Evolutionary conservation across 1,139 yeast species (phyloP).

Genomic region (Meyerozyma guilliermondii): DNA sequence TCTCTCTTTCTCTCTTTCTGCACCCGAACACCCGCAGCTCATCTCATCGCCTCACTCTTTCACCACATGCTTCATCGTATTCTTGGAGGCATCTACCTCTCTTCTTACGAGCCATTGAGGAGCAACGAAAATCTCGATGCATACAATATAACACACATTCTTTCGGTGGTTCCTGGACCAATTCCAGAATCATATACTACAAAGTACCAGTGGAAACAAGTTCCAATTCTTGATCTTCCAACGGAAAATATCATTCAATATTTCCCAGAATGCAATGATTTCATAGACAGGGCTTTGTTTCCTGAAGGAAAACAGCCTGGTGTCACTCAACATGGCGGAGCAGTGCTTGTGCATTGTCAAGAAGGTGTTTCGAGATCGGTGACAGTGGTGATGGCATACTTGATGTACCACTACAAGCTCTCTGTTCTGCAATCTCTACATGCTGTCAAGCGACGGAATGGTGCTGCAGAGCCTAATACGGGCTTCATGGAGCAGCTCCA

Average conservation of each 20-base stretch:
- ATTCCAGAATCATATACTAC: constrained; percentile 46
- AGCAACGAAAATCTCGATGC: constrained; percentile 36
- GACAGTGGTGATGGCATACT: constrained; percentile 65
- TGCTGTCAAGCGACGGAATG: constrained; percentile 61
- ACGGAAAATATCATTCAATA: constrained; percentile 59
- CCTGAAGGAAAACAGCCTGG: constrained; percentile 27
- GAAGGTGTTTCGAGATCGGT: constrained; percentile 88
- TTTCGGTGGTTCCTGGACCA: constrained; percentile 65
- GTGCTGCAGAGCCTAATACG: constrained; percentile 65
- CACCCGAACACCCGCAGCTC: background rate
- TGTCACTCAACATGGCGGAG: constrained; percentile 38
- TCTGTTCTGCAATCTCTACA: constrained; percentile 58
- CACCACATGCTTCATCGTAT: constrained; percentile 35
- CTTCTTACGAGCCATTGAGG: constrained; percentile 53
- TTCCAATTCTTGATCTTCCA: constrained; percentile 65
- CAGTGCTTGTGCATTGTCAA: constrained; percentile 64
- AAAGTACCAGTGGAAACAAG: constrained; percentile 52
- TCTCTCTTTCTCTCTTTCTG: background rate
- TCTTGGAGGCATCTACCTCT: constrained; percentile 60
- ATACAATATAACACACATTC: constrained; percentile 58
- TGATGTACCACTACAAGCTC: constrained; percentile 70
- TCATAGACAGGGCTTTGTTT: constrained; percentile 62
- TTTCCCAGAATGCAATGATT: constrained; percentile 55
- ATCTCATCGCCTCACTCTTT: background rate
- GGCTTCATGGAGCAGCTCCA: constrained; percentile 71